A percentile compares a stretch with the other conserved stretches of the same genome.
phyloP scores from a whole-genome alignment of 202 grass and related monocot genomes.

The Eragrostis tef region DNA sequence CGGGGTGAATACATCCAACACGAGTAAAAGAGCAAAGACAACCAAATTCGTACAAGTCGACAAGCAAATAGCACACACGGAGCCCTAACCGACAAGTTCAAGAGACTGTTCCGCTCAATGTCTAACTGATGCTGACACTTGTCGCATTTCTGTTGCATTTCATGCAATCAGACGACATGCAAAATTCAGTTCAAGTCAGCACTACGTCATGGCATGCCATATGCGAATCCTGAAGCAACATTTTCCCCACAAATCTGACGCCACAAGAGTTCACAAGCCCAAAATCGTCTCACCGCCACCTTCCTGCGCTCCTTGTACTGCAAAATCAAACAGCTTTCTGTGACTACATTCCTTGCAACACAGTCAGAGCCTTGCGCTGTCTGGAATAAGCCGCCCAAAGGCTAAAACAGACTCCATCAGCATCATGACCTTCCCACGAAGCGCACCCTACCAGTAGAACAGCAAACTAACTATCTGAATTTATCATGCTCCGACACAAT shows the following conservation, averaged over 20 bases:
- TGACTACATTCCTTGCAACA: constrained; percentile 12
- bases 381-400: neutral
- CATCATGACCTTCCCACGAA: constrained; percentile 3
- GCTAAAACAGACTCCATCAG: neutral
- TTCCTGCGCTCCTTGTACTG: constrained; percentile 28
- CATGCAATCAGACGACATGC: constrained; percentile 17
- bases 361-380: neutral
- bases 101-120: neutral
- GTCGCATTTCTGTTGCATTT: neutral
- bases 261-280: constrained; percentile 15
- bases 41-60: neutral
- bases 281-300: neutral
- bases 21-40: constrained; percentile 2
- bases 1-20: constrained; percentile 28
- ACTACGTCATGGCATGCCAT: neutral
- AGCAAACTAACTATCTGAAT: constrained; percentile 15
- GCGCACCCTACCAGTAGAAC: neutral
- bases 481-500: constrained; percentile 1
- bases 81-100: neutral
- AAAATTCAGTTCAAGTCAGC: constrained; percentile 14
- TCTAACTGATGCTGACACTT: neutral
- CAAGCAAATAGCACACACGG: neutral
- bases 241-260: neutral
- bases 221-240: neutral
- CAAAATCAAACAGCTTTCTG: constrained; percentile 5